Evolutionary conservation across 2,329 filamentous ascomycete genomes (phyloP).

Genomic region (Neospermospora avenae): DNA sequence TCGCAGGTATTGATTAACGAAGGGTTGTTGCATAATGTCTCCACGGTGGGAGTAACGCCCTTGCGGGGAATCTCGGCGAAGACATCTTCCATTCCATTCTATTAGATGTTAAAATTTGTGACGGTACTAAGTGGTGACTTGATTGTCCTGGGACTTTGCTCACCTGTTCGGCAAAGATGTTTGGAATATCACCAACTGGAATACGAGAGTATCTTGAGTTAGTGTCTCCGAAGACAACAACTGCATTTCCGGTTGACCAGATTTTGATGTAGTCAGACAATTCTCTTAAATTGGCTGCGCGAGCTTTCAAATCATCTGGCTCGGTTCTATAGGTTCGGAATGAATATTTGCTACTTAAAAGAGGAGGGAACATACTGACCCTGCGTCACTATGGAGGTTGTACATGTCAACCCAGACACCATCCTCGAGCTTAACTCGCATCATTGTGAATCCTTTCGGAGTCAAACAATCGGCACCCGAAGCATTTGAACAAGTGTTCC

Average conservation of each 20-base stretch:
- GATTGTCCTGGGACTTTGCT: neutral
- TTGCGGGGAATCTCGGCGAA: conserved; percentile 55
- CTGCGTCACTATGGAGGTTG: conserved; percentile 66
- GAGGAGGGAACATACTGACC: conserved; percentile 35
- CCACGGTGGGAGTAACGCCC: conserved; percentile 44
- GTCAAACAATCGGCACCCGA: conserved; percentile 60
- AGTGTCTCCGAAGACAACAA: conserved; percentile 62
- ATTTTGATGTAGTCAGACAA: conserved; percentile 54
- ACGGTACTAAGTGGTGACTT: too few species aligned
- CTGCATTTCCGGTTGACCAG: conserved; percentile 56
- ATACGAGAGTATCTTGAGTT: conserved; percentile 60
- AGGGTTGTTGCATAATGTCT: conserved; percentile 55
- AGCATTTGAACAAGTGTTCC: conserved; percentile 54
- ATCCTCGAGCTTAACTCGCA: conserved; percentile 52
- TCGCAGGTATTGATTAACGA: conserved; percentile 54
- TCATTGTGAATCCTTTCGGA: conserved; percentile 67
- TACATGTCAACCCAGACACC: conserved; percentile 60
- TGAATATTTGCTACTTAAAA: conserved; percentile 16
- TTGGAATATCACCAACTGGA: conserved; percentile 49
- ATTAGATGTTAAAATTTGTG: conserved; percentile 39
- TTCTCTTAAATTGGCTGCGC: conserved; percentile 58
- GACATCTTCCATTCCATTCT: conserved; percentile 53
- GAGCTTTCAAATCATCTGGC: conserved; percentile 49
- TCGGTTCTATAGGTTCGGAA: conserved; percentile 36
- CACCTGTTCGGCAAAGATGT: conserved; percentile 41